Conservation (phyloP, 148 eudicot species). For the Simmondsia chinensis region DNA sequence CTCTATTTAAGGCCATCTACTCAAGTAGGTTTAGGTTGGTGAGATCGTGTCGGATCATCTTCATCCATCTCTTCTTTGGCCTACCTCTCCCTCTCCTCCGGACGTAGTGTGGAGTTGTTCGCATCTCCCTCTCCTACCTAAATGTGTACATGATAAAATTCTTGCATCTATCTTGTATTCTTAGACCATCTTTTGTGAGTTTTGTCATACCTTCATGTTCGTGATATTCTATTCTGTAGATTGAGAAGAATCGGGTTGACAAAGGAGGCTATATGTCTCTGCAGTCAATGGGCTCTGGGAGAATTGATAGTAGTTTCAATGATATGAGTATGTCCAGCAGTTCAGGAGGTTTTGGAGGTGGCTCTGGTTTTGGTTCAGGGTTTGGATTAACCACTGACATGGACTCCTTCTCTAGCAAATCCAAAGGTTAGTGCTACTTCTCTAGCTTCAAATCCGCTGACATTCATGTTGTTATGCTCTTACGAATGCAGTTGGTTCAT, state of each 20-base stretch:
- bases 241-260: conserved; percentile 65
- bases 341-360: conserved; percentile 66
- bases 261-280: conserved; percentile 63
- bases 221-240: conserved; percentile 25
- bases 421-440: conserved; percentile 55
- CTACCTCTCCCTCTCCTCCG: too few relatives aligned
- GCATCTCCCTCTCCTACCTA: too few relatives aligned
- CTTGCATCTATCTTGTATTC: too few relatives aligned
- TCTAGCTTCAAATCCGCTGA: conserved; percentile 1
- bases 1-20: too few relatives aligned
- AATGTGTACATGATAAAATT: neutral
- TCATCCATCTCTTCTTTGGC: too few relatives aligned
- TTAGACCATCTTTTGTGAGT: neutral
- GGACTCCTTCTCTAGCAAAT: conserved; percentile 64
- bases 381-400: conserved; percentile 58
- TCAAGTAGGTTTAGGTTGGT: too few relatives aligned
- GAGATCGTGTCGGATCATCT: too few relatives aligned
- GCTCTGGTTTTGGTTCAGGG: conserved; percentile 67
- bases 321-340: conserved; percentile 57
- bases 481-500: too few relatives aligned
- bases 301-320: conserved; percentile 52
- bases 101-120: too few relatives aligned
- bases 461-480: neutral
- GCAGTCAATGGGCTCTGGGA: conserved; percentile 79
- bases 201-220: neutral